phyloP scores from a whole-genome alignment of 2,329 filamentous ascomycete genomes.

The Aureobasidium sp. region DNA sequence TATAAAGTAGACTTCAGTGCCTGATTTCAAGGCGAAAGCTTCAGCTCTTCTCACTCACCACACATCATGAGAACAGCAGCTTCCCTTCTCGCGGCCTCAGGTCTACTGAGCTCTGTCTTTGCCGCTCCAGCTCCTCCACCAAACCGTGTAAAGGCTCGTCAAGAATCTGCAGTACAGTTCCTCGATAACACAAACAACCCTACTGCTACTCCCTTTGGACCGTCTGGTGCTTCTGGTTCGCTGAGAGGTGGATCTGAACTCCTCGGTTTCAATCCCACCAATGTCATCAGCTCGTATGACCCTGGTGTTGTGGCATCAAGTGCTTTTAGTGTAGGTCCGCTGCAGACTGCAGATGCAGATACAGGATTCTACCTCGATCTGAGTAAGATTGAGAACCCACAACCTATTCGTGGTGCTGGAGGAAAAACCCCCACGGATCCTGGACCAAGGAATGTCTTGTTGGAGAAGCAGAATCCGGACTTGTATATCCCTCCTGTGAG shows the following conservation, averaged over 20 bases:
- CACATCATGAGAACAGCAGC: conserved; percentile 1
- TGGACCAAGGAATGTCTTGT: conserved; percentile 36
- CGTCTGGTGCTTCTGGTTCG: conserved; percentile 39
- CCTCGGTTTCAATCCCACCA: conserved; percentile 37
- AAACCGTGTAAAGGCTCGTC: conserved; percentile 6
- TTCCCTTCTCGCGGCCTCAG: conserved; percentile 7
- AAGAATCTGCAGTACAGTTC: conserved; percentile 15
- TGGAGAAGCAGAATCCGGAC: conserved; percentile 46
- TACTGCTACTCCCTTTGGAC: conserved; percentile 30
- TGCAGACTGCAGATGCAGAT: conserved; percentile 40
- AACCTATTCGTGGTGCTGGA: conserved; percentile 41
- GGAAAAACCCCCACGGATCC: conserved; percentile 43
- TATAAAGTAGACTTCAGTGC: background rate
- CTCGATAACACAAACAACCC: conserved; percentile 10
- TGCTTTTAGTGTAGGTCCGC: conserved; percentile 41
- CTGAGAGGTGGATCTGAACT: conserved; percentile 38
- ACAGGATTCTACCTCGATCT: conserved; percentile 45
- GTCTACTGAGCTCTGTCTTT: conserved; percentile 14
- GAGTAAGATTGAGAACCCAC: conserved; percentile 42
- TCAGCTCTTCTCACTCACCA: background rate
- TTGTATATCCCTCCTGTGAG: conserved; percentile 36
- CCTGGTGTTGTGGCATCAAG: conserved; percentile 37
- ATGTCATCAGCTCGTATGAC: conserved; percentile 33
- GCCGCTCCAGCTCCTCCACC: conserved; percentile 17
- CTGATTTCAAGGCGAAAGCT: background rate